Evolutionary conservation across 164 flowering plant species (phyloP), one percentile per base, ranked within the genome.

Genomic region (Chloranthus sessilifolius): DNA sequence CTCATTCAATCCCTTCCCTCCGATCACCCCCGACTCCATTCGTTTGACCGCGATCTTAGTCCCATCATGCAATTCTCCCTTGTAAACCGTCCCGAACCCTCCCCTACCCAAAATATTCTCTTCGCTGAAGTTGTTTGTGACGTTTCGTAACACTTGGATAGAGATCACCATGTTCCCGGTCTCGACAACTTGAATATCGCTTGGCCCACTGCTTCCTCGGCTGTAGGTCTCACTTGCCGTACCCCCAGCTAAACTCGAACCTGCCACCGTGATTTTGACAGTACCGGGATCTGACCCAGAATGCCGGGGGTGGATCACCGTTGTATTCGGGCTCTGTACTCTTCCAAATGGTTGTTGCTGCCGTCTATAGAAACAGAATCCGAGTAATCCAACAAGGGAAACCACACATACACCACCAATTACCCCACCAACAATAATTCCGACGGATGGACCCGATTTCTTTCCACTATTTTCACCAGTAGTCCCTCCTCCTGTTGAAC

Each of bases 11-110:
- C 97, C 99, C 70, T 88, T 88, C 25, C 72, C 83, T 41, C 66
- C 69, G 44, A 82, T 51, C 7, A 72, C 70, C 11, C 91, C 84
- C 4, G 84, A 68, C 33, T 86, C 87, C 99, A 92, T 92, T 56
- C 99, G 76, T 69, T 92, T 92, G 50, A 92, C 99, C 0, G 99
- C 99, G 48, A 92, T 88, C 71, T 79, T 78, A 1, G 95, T 86
- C 34, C 97, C 99, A 65, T 92, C 99, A 48, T 76, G 85, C 58
- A 91, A 61, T 68, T 83, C 96, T 15, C 98, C 98, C 63, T 80
- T 84, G 75, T 92, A 92, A 14, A 92, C 99, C 6, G 89, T 81
- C 4, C 97, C 99, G 55, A 91, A 91, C 10, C 98, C 98, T 9
- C 98, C 98, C 47, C 64, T 70, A 2, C 99, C 99, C 39, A 92